Percentiles rank a stretch among this genome's conserved stretches.
phyloP scores from a whole-genome alignment of 1,284 basidiomycete genomes.

The Puccinia novopanici region DNA sequence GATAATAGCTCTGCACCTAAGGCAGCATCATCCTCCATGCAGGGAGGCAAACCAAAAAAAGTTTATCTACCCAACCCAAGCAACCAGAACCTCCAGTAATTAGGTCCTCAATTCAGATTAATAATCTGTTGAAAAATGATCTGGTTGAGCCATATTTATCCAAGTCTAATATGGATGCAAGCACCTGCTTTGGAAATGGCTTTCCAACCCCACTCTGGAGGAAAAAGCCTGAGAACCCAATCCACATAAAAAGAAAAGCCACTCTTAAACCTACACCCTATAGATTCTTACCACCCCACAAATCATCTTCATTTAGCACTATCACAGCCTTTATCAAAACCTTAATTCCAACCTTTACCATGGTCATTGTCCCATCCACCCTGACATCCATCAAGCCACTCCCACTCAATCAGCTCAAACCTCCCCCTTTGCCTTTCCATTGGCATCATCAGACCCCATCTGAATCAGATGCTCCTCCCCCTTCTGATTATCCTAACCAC shows the following conservation, averaged over 20 bases:
- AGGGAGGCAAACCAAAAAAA: not conserved
- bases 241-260: not conserved
- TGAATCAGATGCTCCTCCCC: not conserved
- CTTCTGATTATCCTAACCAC: conserved; percentile 3
- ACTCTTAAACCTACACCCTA: not conserved
- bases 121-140: conserved; percentile 49
- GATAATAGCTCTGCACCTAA: not conserved
- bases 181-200: conserved; percentile 35
- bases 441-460: not conserved
- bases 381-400: conserved; percentile 1
- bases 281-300: conserved; percentile 2
- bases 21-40: not conserved
- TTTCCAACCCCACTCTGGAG: not conserved
- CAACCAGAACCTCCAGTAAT: conserved; percentile 3
- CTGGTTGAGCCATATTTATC: conserved; percentile 28
- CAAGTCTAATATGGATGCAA: conserved; percentile 35
- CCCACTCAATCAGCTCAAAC: not conserved
- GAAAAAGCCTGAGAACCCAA: not conserved
- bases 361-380: conserved; percentile 22
- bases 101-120: conserved; percentile 46
- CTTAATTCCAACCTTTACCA: conserved; percentile 1
- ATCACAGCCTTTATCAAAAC: conserved; percentile 10
- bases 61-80: not conserved
- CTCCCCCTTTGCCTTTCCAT: conserved; percentile 20
- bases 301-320: not conserved